phyloP scores from a whole-genome alignment of 768 basidiomycete species.

The Sarcodon sp. region DNA sequence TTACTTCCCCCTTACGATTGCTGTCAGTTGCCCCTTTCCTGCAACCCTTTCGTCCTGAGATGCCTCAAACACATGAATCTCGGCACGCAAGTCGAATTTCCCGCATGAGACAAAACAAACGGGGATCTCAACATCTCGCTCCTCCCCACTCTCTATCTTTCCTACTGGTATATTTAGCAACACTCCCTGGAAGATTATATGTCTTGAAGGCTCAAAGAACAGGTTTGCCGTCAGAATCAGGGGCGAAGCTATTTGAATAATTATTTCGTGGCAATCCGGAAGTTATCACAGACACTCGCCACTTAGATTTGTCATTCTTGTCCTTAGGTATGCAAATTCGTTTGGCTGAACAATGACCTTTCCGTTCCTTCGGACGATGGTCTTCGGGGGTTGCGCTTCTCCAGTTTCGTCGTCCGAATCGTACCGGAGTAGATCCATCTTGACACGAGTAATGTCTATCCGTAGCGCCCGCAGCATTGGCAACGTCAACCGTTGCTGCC shows the following conservation, averaged over 20 bases:
- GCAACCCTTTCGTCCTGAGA: slow-evolving; percentile 4
- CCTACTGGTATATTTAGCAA: slow-evolving; percentile 52
- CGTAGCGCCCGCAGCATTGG: slow-evolving; percentile 73
- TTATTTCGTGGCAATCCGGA: slow-evolving; percentile 2
- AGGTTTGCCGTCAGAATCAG: slow-evolving; percentile 41
- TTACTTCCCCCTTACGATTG: slow-evolving; percentile 14
- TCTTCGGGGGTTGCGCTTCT: slow-evolving; percentile 4
- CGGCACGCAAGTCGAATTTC: slow-evolving; percentile 35
- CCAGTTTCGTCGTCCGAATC: slow-evolving; percentile 8
- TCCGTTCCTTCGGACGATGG: slow-evolving; percentile 19
- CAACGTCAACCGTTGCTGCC: slow-evolving; percentile 64
- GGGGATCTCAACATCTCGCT: slow-evolving; percentile 35
- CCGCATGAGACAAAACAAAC: slow-evolving; percentile 69
- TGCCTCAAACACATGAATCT: slow-evolving; percentile 17
- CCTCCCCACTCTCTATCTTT: slow-evolving; percentile 40
- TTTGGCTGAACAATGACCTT: slow-evolving; percentile 41
- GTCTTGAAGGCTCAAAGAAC: slow-evolving; percentile 42
- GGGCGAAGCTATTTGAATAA: slow-evolving; percentile 28
- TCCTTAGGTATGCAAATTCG: slow-evolving; percentile 50
- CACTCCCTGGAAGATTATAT: slow-evolving; percentile 60
- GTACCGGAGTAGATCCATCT: slow-evolving; percentile 33
- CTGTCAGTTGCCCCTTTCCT: slow-evolving; percentile 30
- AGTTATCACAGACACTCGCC: slow-evolving; percentile 29
- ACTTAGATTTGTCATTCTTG: slow-evolving; percentile 49
- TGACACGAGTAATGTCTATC: slow-evolving; percentile 49